Evolutionary conservation across 495 filamentous ascomycete species (phyloP).

Genomic region (Aspergillus cavernicola): DNA sequence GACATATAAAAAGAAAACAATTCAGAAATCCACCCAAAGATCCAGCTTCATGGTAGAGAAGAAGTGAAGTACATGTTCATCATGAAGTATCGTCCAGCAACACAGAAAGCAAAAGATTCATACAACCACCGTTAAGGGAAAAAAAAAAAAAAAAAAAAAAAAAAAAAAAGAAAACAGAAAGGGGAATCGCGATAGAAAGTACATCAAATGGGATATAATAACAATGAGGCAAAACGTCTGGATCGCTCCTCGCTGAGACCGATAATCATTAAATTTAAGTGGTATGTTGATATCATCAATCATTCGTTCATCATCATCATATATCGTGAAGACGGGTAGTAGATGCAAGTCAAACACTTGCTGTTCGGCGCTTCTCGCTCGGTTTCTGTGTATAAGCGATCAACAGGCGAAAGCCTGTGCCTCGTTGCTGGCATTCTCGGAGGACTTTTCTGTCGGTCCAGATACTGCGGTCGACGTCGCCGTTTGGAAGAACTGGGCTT

Average conservation of each 20-base stretch:
- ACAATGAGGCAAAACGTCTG: not conserved
- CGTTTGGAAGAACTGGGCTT: constrained; percentile 52
- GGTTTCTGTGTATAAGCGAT: constrained; percentile 91
- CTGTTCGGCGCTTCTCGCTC: constrained; percentile 54
- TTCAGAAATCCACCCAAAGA: constrained; percentile 13
- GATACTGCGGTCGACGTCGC: constrained; percentile 58
- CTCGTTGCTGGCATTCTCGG: constrained; percentile 78
- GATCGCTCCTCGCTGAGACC: not conserved
- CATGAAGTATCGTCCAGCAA: not conserved
- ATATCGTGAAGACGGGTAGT: not conserved
- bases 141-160: not conserved
- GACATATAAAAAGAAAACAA: not conserved
- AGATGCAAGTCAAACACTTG: constrained; percentile 37
- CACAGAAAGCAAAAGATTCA: constrained; percentile 2
- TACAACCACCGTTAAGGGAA: constrained; percentile 5
- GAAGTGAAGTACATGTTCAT: constrained; percentile 9
- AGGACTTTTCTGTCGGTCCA: constrained; percentile 76
- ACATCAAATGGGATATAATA: not conserved
- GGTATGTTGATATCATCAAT: constrained; percentile 7
- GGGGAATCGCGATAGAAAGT: not conserved
- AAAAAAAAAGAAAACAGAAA: not conserved
- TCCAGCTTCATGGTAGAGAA: constrained; percentile 14
- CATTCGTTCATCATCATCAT: constrained; percentile 12
- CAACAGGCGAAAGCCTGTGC: constrained; percentile 82
- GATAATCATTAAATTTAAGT: constrained; percentile 1